phyloP scores from a whole-genome alignment of 2,329 filamentous ascomycete species.

The Aspergillus cejpii region DNA sequence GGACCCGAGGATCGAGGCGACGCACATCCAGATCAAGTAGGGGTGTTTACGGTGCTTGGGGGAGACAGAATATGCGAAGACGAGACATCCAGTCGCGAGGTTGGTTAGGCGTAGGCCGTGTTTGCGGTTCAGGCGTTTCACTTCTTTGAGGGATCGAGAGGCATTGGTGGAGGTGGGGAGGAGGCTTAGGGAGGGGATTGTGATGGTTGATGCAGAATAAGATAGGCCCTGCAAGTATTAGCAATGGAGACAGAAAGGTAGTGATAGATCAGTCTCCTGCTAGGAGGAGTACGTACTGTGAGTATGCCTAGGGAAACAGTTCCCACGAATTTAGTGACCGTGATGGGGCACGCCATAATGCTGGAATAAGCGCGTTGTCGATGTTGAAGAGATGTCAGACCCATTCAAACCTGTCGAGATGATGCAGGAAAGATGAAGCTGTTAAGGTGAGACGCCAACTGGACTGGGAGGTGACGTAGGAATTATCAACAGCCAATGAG shows the following conservation, averaged over 20 bases:
- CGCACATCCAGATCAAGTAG: conserved; percentile 78
- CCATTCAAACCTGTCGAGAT: too few species aligned
- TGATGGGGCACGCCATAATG: conserved; percentile 63
- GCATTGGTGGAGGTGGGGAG: conserved; percentile 70
- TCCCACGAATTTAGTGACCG: conserved; percentile 84
- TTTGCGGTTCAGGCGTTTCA: conserved; percentile 56
- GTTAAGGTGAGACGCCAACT: too few species aligned
- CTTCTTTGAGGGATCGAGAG: conserved; percentile 61
- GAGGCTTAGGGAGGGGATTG: conserved; percentile 71
- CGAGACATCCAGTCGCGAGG: conserved; percentile 63
- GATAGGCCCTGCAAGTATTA: conserved; percentile 66
- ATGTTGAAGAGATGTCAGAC: too few species aligned
- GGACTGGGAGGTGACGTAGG: conserved; percentile 5
- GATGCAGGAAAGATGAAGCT: too few species aligned
- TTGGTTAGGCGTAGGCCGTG: conserved; percentile 62
- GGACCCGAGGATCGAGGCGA: conserved; percentile 48
- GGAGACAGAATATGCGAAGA: conserved; percentile 71
- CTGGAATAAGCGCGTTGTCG: background rate
- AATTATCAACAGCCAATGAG: conserved; percentile 1
- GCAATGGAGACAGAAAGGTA: too few species aligned
- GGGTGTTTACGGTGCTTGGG: conserved; percentile 71
- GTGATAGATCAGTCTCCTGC: too few species aligned
- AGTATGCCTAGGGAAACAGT: conserved; percentile 81
- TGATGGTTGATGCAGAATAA: conserved; percentile 70
- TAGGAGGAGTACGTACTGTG: conserved; percentile 70